These are phyloP conservation scores for Hansenula lynferdii DNA, from an alignment of 1,139 yeast species.

Conservation along the genomic window DNA sequence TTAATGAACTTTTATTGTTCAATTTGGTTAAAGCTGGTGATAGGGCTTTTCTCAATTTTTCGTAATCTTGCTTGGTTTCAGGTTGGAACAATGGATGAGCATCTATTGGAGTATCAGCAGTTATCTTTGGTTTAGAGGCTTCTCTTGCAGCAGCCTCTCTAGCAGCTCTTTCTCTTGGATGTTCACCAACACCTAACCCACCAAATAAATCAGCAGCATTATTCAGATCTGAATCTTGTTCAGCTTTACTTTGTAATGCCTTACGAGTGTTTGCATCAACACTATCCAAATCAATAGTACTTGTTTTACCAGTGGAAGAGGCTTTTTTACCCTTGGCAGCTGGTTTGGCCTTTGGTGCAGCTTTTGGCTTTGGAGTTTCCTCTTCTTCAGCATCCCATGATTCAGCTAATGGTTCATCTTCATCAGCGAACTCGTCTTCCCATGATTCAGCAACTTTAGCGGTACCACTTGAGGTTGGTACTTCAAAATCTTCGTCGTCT, in stretches of 20 bases:
- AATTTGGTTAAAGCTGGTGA: constrained; percentile 62
- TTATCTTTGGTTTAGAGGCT: constrained; percentile 32
- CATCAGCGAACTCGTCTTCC: constrained; percentile 68
- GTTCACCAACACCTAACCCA: constrained; percentile 72
- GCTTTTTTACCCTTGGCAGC: constrained; percentile 24
- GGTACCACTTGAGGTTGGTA: constrained; percentile 42
- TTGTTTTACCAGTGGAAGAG: constrained; percentile 22
- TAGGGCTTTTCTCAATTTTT: constrained; percentile 75
- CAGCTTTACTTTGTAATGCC: constrained; percentile 73
- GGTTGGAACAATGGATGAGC: constrained; percentile 79
- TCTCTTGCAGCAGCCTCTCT: constrained; percentile 37
- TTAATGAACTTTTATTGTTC: constrained; percentile 56
- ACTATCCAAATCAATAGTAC: constrained; percentile 45
- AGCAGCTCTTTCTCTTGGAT: constrained; percentile 64
- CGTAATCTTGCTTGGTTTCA: constrained; percentile 75
- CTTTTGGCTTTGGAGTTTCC: constrained; percentile 28
- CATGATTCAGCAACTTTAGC: constrained; percentile 64
- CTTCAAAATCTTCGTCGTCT: constrained; percentile 91
- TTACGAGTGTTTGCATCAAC: constrained; percentile 64
- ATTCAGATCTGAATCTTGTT: constrained; percentile 79
- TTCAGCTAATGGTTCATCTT: constrained; percentile 69
- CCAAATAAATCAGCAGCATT: constrained; percentile 93
- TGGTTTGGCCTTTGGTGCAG: constrained; percentile 27
- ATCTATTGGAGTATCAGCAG: constrained; percentile 65
- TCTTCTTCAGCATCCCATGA: constrained; percentile 85